A percentile compares a stretch with the other conserved stretches of the same genome.
phyloP scores from a whole-genome alignment of 257 asterid species.

The Rhazya stricta region DNA sequence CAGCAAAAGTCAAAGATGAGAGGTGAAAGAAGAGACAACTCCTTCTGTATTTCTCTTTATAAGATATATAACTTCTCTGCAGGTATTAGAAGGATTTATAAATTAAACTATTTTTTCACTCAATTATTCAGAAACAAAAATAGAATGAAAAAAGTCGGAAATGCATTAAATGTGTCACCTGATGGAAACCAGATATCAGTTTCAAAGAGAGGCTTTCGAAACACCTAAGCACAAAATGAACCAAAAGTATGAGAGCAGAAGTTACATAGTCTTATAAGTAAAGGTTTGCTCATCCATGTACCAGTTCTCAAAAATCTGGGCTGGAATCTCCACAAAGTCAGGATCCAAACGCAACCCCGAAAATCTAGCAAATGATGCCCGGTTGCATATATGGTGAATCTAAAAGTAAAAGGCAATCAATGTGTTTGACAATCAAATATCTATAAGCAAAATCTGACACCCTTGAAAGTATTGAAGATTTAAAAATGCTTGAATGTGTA shows the following conservation, averaged over 20 bases:
- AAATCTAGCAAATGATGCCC: conserved; percentile 77
- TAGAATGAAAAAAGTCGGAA: background rate
- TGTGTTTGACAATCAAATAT: background rate
- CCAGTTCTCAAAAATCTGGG: conserved; percentile 83
- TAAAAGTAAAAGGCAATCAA: conserved; percentile 31
- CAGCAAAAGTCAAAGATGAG: background rate
- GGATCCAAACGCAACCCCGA: conserved; percentile 94
- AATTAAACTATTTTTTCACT: background rate
- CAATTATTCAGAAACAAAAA: conserved; percentile 1
- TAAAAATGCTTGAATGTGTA: background rate
- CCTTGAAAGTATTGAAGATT: background rate
- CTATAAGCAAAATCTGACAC: background rate
- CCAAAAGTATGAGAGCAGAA: conserved; percentile 12
- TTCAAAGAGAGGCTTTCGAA: conserved; percentile 64
- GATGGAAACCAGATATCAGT: conserved; percentile 88
- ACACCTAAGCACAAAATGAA: conserved; percentile 55
- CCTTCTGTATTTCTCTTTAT: background rate
- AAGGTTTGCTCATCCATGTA: conserved; percentile 16
- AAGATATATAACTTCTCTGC: background rate
- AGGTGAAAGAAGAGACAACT: conserved; percentile 1
- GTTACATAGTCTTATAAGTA: conserved; percentile 10
- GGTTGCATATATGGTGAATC: conserved; percentile 84
- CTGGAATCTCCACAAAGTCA: conserved; percentile 93
- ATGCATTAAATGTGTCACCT: conserved; percentile 41
- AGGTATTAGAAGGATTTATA: background rate